A percentile compares a stretch with the other conserved stretches of the same genome.
Conservation (phyloP, 495 filamentous ascomycete genomes). For the Neurospora sp. region DNA sequence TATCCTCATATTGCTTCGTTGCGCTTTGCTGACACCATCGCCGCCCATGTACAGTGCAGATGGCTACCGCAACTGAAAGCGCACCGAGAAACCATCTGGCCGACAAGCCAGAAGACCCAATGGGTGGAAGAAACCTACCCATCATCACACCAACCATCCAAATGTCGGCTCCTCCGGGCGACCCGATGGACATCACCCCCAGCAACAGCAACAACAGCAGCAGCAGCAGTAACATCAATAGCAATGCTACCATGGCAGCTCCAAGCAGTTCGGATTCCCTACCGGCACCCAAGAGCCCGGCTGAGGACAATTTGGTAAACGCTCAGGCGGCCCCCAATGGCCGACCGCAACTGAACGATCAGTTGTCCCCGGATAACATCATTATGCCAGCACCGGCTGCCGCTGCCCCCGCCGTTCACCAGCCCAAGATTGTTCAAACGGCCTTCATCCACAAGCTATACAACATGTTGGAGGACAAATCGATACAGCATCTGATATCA, state of each 20-base stretch:
- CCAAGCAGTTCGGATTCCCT: constrained; percentile 31
- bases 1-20: neutral
- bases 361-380: constrained; percentile 19
- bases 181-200: constrained; percentile 43
- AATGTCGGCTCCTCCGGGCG: constrained; percentile 39
- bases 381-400: constrained; percentile 39
- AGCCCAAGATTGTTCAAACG: constrained; percentile 95
- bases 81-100: constrained; percentile 30
- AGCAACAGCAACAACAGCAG: constrained; percentile 13
- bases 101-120: constrained; percentile 28
- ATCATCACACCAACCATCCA: constrained; percentile 40
- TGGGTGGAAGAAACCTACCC: constrained; percentile 37
- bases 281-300: constrained; percentile 33
- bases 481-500: constrained; percentile 89
- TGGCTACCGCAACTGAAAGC: constrained; percentile 40
- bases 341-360: constrained; percentile 21
- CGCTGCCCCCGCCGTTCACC: constrained; percentile 81
- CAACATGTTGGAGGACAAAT: constrained; percentile 94
- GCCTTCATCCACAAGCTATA: constrained; percentile 99
- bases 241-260: neutral
- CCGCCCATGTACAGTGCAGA: constrained; percentile 27
- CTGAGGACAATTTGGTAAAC: constrained; percentile 30
- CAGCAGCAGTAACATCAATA: neutral
- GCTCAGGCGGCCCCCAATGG: constrained; percentile 21
- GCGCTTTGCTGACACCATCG: constrained; percentile 15